Evolutionary conservation across 768 basidiomycete species (phyloP).

Genomic region (Psilocybe cyanescens): DNA sequence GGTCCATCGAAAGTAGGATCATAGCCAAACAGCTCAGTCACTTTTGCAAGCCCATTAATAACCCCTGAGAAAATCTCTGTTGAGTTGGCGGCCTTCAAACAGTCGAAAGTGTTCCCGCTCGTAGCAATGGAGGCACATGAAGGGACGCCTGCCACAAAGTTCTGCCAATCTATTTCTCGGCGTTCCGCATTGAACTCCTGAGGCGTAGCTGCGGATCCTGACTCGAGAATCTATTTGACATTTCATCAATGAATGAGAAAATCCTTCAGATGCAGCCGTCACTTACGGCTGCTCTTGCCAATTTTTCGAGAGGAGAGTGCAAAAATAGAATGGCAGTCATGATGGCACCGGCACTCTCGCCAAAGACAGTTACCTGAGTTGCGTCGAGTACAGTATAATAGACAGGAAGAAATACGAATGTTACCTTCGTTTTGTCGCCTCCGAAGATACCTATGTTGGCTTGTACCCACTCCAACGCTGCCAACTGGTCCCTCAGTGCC

Average conservation of each 20-base stretch:
- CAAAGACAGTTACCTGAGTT: constrained; percentile 51
- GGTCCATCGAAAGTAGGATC: constrained; percentile 45
- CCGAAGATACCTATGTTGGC: constrained; percentile 63
- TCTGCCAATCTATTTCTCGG: constrained; percentile 38
- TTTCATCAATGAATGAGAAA: constrained; percentile 6
- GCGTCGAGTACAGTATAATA: neutral
- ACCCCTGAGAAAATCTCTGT: constrained; percentile 27
- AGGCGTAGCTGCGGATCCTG: constrained; percentile 39
- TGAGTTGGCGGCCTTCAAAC: constrained; percentile 27
- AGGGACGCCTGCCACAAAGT: constrained; percentile 39
- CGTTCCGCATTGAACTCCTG: constrained; percentile 33
- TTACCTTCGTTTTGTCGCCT: constrained; percentile 45
- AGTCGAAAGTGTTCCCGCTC: constrained; percentile 37
- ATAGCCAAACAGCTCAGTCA: constrained; percentile 29
- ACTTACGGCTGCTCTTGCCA: constrained; percentile 37
- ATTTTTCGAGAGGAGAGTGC: constrained; percentile 32
- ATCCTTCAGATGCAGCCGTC: neutral
- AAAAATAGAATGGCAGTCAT: constrained; percentile 43
- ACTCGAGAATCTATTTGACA: constrained; percentile 42
- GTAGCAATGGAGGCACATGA: constrained; percentile 31
- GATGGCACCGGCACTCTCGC: constrained; percentile 61
- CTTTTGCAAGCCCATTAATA: constrained; percentile 15
- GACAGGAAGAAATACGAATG: neutral
- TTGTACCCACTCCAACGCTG: constrained; percentile 59
- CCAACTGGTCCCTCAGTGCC: constrained; percentile 47